Evolutionary conservation across 768 basidiomycete genomes (phyloP).

Genomic region (Tremella mesenterica): DNA sequence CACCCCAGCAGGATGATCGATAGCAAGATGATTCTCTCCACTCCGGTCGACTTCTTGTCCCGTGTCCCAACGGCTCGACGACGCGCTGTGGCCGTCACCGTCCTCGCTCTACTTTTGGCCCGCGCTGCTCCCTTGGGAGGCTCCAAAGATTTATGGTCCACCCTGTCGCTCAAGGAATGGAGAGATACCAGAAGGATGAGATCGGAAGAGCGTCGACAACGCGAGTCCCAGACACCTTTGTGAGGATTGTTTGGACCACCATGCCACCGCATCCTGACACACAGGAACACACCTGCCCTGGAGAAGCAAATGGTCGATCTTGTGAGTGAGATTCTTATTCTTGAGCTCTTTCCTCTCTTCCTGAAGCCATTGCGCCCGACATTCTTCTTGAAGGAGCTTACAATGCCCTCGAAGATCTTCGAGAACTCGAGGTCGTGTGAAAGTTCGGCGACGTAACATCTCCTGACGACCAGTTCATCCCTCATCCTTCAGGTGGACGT

Average conservation of each 20-base stretch:
- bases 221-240: slow-evolving; percentile 47
- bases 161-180: slow-evolving; percentile 21
- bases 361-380: too few relatives aligned
- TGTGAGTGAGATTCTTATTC: slow-evolving; percentile 15
- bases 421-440: too few relatives aligned
- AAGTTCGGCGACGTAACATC: too few relatives aligned
- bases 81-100: slow-evolving; percentile 4
- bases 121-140: slow-evolving; percentile 13
- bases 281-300: slow-evolving; percentile 40
- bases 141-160: neutral
- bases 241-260: slow-evolving; percentile 6
- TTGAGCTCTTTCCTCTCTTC: too few relatives aligned
- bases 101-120: slow-evolving; percentile 18
- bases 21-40: too few relatives aligned
- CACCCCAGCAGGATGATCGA: too few relatives aligned
- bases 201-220: slow-evolving; percentile 28
- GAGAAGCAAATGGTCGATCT: slow-evolving; percentile 45
- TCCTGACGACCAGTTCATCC: slow-evolving; percentile 53
- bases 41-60: too few relatives aligned
- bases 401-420: too few relatives aligned
- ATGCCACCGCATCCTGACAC: neutral
- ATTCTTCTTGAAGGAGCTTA: too few relatives aligned
- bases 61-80: too few relatives aligned
- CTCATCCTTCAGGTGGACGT: slow-evolving; percentile 49
- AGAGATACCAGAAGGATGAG: slow-evolving; percentile 13